phyloP scores from a whole-genome alignment of 75 land plant species.

The Picea sitchensis region DNA sequence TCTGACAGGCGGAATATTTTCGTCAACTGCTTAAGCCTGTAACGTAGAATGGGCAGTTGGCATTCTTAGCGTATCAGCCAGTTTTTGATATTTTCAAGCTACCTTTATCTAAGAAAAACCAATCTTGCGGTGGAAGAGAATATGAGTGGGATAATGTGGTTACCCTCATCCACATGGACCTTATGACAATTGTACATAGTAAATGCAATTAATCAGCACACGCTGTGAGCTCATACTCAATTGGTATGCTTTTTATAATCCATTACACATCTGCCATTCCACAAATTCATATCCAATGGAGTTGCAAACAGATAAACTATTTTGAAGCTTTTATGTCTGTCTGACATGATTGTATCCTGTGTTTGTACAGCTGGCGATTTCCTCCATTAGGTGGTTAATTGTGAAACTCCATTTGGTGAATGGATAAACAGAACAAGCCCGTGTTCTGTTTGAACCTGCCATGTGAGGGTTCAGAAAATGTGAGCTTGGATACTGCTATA shows the following conservation, averaged over 20 bases:
- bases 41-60: slow-evolving; percentile 38
- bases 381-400: neutral
- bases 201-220: slow-evolving; percentile 1
- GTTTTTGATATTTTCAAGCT: slow-evolving; percentile 6
- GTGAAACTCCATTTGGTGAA: neutral
- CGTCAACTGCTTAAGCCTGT: slow-evolving; percentile 80
- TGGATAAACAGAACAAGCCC: slow-evolving; percentile 2
- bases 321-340: neutral
- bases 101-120: slow-evolving; percentile 6
- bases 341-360: neutral
- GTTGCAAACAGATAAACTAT: neutral
- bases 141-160: neutral
- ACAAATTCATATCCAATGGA: neutral
- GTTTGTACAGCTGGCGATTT: neutral
- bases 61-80: neutral
- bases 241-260: neutral
- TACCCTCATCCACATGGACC: neutral
- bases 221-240: neutral
- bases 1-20: slow-evolving; percentile 66
- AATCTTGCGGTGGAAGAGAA: slow-evolving; percentile 15
- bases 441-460: neutral
- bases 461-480: neutral
- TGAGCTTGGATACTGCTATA: neutral
- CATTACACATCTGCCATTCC: neutral
- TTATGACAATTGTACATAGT: slow-evolving; percentile 8